Conservation (phyloP, 2,329 filamentous ascomycete species). For the Coniochaeta hoffmannii region DNA sequence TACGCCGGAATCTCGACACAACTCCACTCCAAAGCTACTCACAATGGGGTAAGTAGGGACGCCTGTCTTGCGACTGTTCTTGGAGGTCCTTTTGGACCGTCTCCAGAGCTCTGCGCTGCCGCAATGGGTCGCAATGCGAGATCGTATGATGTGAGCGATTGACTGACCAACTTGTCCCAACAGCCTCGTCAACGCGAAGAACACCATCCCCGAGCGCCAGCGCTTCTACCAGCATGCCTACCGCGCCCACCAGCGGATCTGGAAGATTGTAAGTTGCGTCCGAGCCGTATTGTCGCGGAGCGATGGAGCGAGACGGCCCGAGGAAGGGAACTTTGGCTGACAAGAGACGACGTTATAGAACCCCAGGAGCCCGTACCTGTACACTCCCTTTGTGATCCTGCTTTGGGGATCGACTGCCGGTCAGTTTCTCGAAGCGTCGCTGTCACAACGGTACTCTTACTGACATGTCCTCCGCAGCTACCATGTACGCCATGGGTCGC, state of each 20-base stretch:
- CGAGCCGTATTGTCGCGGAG: neutral
- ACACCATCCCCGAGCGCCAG: slow-evolving; percentile 71
- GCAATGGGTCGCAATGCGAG: neutral
- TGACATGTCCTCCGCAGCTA: slow-evolving; percentile 26
- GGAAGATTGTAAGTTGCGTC: slow-evolving; percentile 62
- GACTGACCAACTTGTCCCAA: slow-evolving; percentile 3
- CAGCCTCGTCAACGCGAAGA: slow-evolving; percentile 62
- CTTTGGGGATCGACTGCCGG: slow-evolving; percentile 56
- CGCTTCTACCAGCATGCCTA: slow-evolving; percentile 68
- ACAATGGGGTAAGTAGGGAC: slow-evolving; percentile 10
- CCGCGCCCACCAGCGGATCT: slow-evolving; percentile 60
- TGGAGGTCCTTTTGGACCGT: neutral
- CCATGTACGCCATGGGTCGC: slow-evolving; percentile 67
- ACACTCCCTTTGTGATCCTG: slow-evolving; percentile 61
- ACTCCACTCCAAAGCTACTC: slow-evolving; percentile 6
- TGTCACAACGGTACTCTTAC: slow-evolving; percentile 4
- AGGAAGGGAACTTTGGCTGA: slow-evolving; percentile 12
- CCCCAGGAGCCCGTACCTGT: slow-evolving; percentile 55
- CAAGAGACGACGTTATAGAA: slow-evolving; percentile 36
- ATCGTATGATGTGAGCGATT: slow-evolving; percentile 11
- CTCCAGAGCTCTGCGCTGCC: neutral
- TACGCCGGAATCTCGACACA: neutral
- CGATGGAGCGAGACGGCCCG: neutral
- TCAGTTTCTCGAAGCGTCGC: slow-evolving; percentile 23
- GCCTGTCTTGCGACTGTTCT: too few species aligned